Evolutionary conservation across 2,329 filamentous ascomycete species (phyloP).

Genomic region (Xylaria sp.): DNA sequence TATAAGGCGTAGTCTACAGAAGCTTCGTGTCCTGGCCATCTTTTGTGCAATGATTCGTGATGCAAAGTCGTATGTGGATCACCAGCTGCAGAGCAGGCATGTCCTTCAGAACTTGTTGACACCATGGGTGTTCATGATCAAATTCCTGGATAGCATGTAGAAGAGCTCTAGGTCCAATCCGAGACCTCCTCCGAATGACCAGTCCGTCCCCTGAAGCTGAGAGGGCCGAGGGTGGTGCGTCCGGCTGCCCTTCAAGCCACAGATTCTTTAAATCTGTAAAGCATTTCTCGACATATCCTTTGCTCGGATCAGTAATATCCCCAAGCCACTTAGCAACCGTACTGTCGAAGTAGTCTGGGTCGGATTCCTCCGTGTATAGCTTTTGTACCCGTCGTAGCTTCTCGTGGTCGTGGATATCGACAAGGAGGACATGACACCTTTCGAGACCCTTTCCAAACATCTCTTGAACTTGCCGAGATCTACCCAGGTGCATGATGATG

Average conservation of each 20-base stretch:
- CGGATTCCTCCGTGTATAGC: conserved; percentile 21
- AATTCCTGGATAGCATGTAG: conserved; percentile 16
- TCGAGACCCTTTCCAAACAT: conserved; percentile 19
- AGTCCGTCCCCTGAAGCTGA: conserved; percentile 5
- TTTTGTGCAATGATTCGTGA: conserved; percentile 17
- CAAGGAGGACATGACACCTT: conserved; percentile 21
- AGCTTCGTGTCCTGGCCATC: not conserved
- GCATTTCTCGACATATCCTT: conserved; percentile 12
- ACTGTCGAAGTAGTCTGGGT: conserved; percentile 18
- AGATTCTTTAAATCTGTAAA: conserved; percentile 13
- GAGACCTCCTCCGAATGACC: conserved; percentile 12
- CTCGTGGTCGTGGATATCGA: conserved; percentile 12
- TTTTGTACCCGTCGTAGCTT: conserved; percentile 16
- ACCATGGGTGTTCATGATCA: conserved; percentile 16
- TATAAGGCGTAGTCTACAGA: conserved; percentile 1
- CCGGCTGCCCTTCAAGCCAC: conserved; percentile 19
- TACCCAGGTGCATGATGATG: conserved; percentile 24
- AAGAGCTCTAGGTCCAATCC: conserved; percentile 16
- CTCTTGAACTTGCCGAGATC: conserved; percentile 21
- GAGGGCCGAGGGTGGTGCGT: conserved; percentile 12
- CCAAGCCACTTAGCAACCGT: conserved; percentile 16
- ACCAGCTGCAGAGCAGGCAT: conserved; percentile 24
- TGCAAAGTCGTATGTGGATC: conserved; percentile 21
- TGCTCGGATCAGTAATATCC: conserved; percentile 3
- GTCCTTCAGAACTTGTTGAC: conserved; percentile 9